Evolutionary conservation across 2,329 filamentous ascomycete genomes (phyloP), one percentile per base, ranked within the genome.

Genomic region (Ophiostoma himal-ulmi): DNA sequence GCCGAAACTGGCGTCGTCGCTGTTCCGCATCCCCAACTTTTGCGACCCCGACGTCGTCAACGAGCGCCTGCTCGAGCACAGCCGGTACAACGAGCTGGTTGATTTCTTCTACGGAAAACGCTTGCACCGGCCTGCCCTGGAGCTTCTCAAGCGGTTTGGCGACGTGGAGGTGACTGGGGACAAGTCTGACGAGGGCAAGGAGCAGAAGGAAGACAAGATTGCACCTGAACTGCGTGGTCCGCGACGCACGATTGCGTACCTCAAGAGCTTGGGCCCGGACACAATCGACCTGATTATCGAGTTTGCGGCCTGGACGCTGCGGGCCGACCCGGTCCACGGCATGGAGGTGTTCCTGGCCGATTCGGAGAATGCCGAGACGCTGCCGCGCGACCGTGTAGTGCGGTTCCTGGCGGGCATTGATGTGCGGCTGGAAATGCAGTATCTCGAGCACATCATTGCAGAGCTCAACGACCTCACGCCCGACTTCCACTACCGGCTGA

Each of bases 81-180:
- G 91, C 71, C 88, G 94, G 41, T 97, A 96, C 79, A 94, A 90
- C 68, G 94, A 98, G 80, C 83, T 99, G 1, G 93, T 99, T n/a
- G 94, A 98, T 78, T 99, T 99, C 77, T 89, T 98, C 75, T 93
- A 96, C 76, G 95, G 95, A 73, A 99, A 99, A 81, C 94, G 91
- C 78, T 85, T 98, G 57, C 95, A 99, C 79, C 88, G 90, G 22
- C 89, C 96, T 76, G 94, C 95, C 0, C 81, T 99, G 22, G 91
- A 93, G 74, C 82, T 97, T 39, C 84, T 99, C 0, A 86, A 88
- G 75, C 91, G 89, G 73, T 97, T 97, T 75, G 94, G 94, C 22
- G 86, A 82, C 11, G 82, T 85, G 70, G 82, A 84, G 65, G 80
- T 81, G 1, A 54, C 57, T 20, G 67, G 14, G 39, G 60, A 57